phyloP scores from a whole-genome alignment of 2,329 filamentous ascomycete genomes.

The Diatrype stigma region DNA sequence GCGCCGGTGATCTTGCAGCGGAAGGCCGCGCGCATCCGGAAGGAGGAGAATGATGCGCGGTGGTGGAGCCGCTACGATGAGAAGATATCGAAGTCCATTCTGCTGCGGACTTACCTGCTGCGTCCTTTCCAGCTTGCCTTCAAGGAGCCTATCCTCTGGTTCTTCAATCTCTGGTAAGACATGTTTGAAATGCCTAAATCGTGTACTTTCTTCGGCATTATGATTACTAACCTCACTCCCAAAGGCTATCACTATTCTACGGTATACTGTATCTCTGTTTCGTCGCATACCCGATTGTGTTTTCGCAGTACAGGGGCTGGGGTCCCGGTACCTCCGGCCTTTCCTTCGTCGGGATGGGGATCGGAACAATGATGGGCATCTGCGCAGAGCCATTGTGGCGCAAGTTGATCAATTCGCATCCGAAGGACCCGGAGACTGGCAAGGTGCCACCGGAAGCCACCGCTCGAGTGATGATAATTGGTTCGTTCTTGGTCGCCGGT shows the following conservation, averaged over 20 bases:
- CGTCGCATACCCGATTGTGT: conserved; percentile 84
- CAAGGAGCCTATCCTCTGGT: conserved; percentile 77
- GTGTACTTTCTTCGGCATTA: neutral
- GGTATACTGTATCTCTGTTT: conserved; percentile 87
- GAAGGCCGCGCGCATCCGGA: conserved; percentile 60
- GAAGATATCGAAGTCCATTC: conserved; percentile 55
- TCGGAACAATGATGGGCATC: conserved; percentile 60
- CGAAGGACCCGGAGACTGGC: conserved; percentile 70
- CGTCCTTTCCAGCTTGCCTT: conserved; percentile 73
- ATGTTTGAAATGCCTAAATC: neutral
- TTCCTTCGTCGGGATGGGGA: conserved; percentile 68
- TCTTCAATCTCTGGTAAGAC: conserved; percentile 60
- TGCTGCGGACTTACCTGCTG: conserved; percentile 72
- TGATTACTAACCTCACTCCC: neutral
- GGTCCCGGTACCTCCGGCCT: conserved; percentile 67
- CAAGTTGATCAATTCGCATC: conserved; percentile 71
- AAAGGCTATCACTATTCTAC: conserved; percentile 76
- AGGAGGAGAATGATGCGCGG: conserved; percentile 64
- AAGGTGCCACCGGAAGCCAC: conserved; percentile 74
- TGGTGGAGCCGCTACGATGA: conserved; percentile 82
- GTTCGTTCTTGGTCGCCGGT: conserved; percentile 66
- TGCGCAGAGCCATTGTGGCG: conserved; percentile 68
- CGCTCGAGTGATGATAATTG: conserved; percentile 74
- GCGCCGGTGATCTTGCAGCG: conserved; percentile 64
- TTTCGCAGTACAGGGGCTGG: conserved; percentile 72